Evolutionary conservation across 208 protist species (phyloP).

Genomic region (Acanthamoeba royreba): DNA sequence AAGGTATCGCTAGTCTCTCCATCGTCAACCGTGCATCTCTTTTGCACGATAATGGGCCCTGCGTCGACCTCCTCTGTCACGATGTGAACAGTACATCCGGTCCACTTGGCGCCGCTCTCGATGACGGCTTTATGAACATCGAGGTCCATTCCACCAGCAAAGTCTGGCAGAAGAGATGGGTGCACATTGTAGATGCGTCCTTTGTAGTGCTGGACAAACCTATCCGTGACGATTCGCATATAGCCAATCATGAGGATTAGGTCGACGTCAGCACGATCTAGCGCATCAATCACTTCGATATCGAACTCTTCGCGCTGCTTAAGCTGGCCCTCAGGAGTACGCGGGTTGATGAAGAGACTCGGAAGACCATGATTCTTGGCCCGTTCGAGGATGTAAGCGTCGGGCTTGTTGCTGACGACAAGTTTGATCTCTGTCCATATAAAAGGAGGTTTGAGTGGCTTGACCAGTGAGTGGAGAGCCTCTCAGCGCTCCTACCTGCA

Average conservation of each 20-base stretch:
- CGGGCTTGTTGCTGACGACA: neutral
- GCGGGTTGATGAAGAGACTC: neutral
- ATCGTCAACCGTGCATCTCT: neutral
- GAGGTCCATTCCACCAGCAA: conserved; percentile 54
- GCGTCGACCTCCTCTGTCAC: conserved; percentile 48
- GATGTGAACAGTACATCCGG: conserved; percentile 34
- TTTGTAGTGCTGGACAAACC: neutral
- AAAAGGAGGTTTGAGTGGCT: no score
- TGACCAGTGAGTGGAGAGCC: no score
- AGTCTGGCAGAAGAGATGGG: conserved; percentile 35
- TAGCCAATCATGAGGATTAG: conserved; percentile 42
- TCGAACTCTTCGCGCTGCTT: neutral
- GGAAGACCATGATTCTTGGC: neutral
- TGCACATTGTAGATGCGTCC: conserved; percentile 24
- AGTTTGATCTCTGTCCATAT: conserved; percentile 20
- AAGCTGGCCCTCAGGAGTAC: neutral
- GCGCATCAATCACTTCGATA: neutral
- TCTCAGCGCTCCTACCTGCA: neutral
- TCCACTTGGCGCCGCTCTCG: neutral
- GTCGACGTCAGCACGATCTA: neutral
- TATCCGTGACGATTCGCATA: neutral
- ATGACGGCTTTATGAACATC: conserved; percentile 33
- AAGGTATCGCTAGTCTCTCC: neutral
- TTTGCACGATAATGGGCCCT: conserved; percentile 48
- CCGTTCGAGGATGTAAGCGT: conserved; percentile 48